Evolutionary conservation across 306 rosid species (phyloP).

Genomic region (Vachellia pachyceras): DNA sequence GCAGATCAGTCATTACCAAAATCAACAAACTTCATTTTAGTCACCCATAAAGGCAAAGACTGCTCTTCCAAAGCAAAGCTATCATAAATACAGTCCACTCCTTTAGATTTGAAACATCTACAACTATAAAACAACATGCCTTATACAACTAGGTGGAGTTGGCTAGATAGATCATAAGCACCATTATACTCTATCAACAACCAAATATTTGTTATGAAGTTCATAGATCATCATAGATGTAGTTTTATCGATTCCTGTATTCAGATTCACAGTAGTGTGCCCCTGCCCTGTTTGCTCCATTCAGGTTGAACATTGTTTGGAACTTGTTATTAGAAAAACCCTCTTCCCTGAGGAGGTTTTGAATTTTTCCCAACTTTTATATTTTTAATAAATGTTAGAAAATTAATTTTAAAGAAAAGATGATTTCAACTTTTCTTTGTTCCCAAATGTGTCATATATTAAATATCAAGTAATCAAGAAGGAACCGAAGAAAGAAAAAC

Average conservation of each 20-base stretch:
- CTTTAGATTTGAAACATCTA: conserved; percentile 16
- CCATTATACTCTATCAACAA: too few relatives aligned
- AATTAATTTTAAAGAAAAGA: neutral
- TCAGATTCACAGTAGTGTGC: neutral
- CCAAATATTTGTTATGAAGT: neutral
- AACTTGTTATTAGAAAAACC: neutral
- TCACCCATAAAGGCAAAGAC: too few relatives aligned
- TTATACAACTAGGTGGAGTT: too few relatives aligned
- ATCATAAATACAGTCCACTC: neutral
- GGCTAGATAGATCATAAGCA: too few relatives aligned
- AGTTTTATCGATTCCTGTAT: neutral
- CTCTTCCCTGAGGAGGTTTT: neutral
- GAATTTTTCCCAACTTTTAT: neutral
- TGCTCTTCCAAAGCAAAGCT: too few relatives aligned
- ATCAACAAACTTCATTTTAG: too few relatives aligned
- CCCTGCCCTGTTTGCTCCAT: neutral
- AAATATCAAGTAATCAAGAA: neutral
- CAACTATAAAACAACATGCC: neutral
- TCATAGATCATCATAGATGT: neutral
- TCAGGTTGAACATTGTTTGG: neutral
- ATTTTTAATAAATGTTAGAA: neutral
- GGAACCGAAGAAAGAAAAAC: neutral
- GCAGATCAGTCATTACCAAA: too few relatives aligned
- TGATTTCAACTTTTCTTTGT: neutral
- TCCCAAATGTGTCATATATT: neutral